phyloP scores from a whole-genome alignment of 164 flowering plant genomes.

The Taxillus chinensis region DNA sequence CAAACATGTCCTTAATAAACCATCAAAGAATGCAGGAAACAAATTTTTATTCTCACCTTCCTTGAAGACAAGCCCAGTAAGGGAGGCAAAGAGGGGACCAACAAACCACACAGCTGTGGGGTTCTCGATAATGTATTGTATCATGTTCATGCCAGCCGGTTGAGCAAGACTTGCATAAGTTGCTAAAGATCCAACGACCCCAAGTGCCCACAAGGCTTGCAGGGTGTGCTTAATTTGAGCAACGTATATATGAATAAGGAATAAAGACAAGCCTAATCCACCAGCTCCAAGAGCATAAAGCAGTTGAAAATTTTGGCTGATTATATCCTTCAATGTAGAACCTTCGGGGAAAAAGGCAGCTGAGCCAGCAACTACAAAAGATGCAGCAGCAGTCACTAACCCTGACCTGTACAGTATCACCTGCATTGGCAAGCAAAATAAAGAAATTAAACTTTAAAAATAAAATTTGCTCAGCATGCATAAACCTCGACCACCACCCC shows the following conservation, averaged over 20 bases:
- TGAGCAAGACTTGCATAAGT: constrained; percentile 44
- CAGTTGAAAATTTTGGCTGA: constrained; percentile 37
- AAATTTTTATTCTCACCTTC: constrained; percentile 51
- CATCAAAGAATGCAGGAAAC: neutral
- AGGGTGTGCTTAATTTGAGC: constrained; percentile 87
- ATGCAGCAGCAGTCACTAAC: constrained; percentile 70
- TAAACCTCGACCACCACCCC: no score
- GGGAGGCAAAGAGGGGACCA: constrained; percentile 88
- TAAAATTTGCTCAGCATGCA: no score
- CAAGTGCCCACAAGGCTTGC: constrained; percentile 82
- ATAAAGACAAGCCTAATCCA: constrained; percentile 76
- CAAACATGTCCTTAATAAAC: neutral
- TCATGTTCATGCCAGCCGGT: constrained; percentile 52
- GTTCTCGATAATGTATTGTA: constrained; percentile 54
- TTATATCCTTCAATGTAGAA: constrained; percentile 19
- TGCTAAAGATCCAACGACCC: constrained; percentile 63
- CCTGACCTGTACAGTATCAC: constrained; percentile 79
- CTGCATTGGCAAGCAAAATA: constrained; percentile 23
- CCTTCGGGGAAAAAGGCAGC: constrained; percentile 48
- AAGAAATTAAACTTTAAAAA: no score
- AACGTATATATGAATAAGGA: constrained; percentile 86
- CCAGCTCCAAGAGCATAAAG: constrained; percentile 57
- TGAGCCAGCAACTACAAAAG: constrained; percentile 67
- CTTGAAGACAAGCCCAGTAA: constrained; percentile 94
- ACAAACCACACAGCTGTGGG: constrained; percentile 81